phyloP scores from a whole-genome alignment of 2,329 filamentous ascomycete species.

The Paracamarosporium sp. region DNA sequence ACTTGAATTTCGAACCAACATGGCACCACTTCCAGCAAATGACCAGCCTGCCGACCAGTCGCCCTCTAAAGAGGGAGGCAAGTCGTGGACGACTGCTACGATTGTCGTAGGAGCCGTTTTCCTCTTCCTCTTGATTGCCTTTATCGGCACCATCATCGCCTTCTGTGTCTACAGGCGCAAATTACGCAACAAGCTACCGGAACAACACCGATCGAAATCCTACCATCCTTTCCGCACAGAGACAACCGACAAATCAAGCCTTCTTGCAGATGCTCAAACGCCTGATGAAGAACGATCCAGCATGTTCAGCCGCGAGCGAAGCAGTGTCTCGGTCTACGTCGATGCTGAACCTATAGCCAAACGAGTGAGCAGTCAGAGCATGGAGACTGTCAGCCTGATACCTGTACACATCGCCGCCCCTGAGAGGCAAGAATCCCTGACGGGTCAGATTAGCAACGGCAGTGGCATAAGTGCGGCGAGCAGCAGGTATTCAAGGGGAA shows the following conservation, averaged over 20 bases:
- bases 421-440: constrained; percentile 21
- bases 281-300: constrained; percentile 35
- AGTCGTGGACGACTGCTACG: constrained; percentile 30
- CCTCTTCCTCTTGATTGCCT: constrained; percentile 26
- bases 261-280: constrained; percentile 27
- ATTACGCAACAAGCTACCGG: constrained; percentile 33
- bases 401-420: constrained; percentile 36
- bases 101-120: constrained; percentile 36
- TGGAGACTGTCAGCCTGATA: constrained; percentile 31
- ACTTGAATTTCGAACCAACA: constrained; percentile 9
- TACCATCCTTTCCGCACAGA: constrained; percentile 26
- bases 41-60: constrained; percentile 16
- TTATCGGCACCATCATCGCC: constrained; percentile 25
- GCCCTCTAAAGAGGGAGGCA: constrained; percentile 13
- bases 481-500: constrained; percentile 23
- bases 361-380: constrained; percentile 20
- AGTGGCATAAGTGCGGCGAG: constrained; percentile 23
- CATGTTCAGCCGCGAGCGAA: constrained; percentile 40
- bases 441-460: constrained; percentile 20
- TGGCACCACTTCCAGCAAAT: constrained; percentile 35
- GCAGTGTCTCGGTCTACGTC: constrained; percentile 39
- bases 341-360: constrained; percentile 29
- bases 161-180: constrained; percentile 29
- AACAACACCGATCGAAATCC: constrained; percentile 18
- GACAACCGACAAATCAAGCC: constrained; percentile 27